Percentiles rank a stretch among this genome's conserved stretches.
phyloP scores from a whole-genome alignment of 345 rosid species.

The Clausena lansium region DNA sequence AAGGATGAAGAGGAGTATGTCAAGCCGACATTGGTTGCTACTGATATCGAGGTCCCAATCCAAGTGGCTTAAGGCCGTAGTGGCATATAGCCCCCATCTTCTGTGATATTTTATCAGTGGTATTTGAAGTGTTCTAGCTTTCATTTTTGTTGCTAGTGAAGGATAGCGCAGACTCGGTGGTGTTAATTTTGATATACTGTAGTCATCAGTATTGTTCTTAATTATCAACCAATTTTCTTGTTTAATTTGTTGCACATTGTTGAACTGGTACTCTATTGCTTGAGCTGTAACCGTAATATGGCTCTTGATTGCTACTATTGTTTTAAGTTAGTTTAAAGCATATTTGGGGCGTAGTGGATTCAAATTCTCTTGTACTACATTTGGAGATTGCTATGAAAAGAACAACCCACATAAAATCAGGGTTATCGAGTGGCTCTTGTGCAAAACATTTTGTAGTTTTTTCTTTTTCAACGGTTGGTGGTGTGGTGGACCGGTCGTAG shows the following conservation, averaged over 20 bases:
- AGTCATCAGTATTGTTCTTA: constrained; percentile 3
- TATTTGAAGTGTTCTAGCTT: neutral
- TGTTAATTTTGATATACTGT: constrained; percentile 4
- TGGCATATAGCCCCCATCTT: neutral
- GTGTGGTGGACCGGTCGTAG: too few species aligned
- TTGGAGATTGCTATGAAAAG: too few species aligned
- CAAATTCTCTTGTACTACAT: too few species aligned
- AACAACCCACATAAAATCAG: too few species aligned
- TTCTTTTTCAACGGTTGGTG: too few species aligned
- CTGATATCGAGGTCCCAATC: constrained; percentile 37
- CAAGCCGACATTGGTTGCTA: constrained; percentile 17
- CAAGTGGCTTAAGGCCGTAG: constrained; percentile 28
- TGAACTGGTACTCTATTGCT: neutral
- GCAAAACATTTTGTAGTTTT: too few species aligned
- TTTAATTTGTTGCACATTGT: neutral
- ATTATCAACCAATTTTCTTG: neutral
- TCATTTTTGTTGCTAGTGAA: neutral
- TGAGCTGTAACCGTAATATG: neutral
- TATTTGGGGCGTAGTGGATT: too few species aligned
- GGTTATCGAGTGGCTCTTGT: too few species aligned
- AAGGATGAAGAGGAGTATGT: constrained; percentile 59
- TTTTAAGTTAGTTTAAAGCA: neutral
- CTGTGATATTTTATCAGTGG: neutral
- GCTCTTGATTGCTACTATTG: neutral
- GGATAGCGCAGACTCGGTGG: neutral